Percentiles rank a stretch among this genome's conserved stretches.
These are phyloP conservation scores for Mycosphaerella sp. DNA, from an alignment of 2,329 filamentous ascomycete genomes.

Conservation along the genomic window DNA sequence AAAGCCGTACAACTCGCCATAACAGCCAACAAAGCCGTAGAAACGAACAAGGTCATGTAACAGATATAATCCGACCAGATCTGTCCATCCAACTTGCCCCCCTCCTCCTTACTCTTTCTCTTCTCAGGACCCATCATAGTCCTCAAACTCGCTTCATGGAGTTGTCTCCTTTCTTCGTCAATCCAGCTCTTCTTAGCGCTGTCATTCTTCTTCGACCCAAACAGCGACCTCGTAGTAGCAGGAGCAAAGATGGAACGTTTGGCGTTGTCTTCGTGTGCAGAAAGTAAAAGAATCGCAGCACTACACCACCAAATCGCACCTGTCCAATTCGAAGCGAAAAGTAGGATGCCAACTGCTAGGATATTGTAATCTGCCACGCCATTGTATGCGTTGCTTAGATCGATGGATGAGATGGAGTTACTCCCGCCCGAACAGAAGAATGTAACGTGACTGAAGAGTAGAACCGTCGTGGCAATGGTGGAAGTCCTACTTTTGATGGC, in stretches of 20 bases:
- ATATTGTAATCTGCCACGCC: constrained; percentile 77
- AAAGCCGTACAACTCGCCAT: constrained; percentile 84
- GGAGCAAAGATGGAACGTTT: constrained; percentile 17
- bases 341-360: constrained; percentile 70
- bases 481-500: constrained; percentile 1
- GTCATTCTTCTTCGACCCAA: constrained; percentile 18
- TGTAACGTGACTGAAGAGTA: constrained; percentile 72
- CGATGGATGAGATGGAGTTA: constrained; percentile 93
- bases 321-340: constrained; percentile 87
- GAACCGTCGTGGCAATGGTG: constrained; percentile 56
- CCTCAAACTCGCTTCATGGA: constrained; percentile 23
- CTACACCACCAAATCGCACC: constrained; percentile 84
- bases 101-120: neutral
- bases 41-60: constrained; percentile 64
- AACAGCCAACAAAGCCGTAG: constrained; percentile 60
- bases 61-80: constrained; percentile 47
- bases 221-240: neutral
- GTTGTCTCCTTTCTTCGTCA: constrained; percentile 26
- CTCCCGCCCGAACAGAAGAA: constrained; percentile 90
- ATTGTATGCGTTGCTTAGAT: constrained; percentile 92
- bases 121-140: constrained; percentile 16
- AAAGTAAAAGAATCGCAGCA: constrained; percentile 48
- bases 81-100: constrained; percentile 16
- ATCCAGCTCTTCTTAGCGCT: constrained; percentile 24
- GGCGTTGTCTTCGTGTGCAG: neutral